Conservation (phyloP, 306 rosid species). For the Sindora glabra region DNA sequence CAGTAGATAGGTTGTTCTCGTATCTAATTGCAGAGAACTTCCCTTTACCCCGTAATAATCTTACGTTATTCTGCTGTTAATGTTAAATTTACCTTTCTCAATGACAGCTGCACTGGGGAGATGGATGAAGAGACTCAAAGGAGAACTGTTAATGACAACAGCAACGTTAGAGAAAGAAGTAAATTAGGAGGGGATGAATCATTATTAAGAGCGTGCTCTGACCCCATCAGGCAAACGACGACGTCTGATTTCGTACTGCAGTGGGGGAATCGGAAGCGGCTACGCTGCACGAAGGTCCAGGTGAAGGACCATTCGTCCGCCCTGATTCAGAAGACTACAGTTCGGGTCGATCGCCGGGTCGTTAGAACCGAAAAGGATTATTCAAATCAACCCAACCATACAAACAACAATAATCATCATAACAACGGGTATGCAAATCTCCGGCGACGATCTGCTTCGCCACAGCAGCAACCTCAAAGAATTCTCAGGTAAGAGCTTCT, state of each 20-base stretch:
- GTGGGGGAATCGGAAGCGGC: conserved; percentile 95
- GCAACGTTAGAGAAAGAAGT: conserved; percentile 35
- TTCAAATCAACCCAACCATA: conserved; percentile 26
- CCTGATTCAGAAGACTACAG: conserved; percentile 61
- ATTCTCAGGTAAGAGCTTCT: conserved; percentile 45
- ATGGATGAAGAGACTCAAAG: conserved; percentile 59
- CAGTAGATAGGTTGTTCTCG: not conserved
- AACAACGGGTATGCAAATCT: conserved; percentile 61
- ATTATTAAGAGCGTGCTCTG: conserved; percentile 38
- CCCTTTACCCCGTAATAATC: too few relatives aligned
- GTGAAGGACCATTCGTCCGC: conserved; percentile 57
- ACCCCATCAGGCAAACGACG: conserved; percentile 41
- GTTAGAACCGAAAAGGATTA: conserved; percentile 61
- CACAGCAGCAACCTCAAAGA: conserved; percentile 69
- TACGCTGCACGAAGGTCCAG: conserved; percentile 86
- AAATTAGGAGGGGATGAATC: conserved; percentile 15
- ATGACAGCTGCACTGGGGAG: conserved; percentile 30
- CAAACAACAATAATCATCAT: conserved; percentile 18
- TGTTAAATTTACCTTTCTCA: conserved; percentile 5
- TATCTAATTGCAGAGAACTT: too few relatives aligned
- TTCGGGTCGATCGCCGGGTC: conserved; percentile 75
- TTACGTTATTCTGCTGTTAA: conserved; percentile 20
- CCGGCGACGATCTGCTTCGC: conserved; percentile 72
- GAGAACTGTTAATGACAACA: conserved; percentile 18
- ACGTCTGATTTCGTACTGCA: conserved; percentile 60